These are phyloP conservation scores for Cenchrus fungigraminus DNA, from an alignment of 176 grass and related monocot genomes.

Conservation along the genomic window DNA sequence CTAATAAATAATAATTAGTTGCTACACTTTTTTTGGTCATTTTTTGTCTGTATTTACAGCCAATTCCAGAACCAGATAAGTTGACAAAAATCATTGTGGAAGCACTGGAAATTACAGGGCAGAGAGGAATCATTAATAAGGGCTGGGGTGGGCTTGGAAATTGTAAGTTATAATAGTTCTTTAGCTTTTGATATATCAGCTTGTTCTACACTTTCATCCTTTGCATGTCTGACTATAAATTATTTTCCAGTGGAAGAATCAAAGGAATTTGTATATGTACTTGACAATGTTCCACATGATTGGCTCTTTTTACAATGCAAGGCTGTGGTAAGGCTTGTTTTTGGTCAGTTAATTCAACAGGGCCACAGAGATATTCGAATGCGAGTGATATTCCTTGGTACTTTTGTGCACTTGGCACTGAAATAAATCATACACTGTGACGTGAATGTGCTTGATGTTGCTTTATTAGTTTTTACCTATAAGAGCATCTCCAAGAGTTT, in stretches of 20 bases:
- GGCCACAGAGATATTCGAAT: not conserved
- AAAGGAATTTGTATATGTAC: constrained; percentile 67
- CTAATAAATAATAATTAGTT: constrained; percentile 20
- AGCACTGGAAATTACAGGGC: constrained; percentile 58
- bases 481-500: too few species aligned
- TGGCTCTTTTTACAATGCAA: constrained; percentile 93
- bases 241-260: constrained; percentile 63
- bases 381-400: not conserved
- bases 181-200: constrained; percentile 14
- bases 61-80: constrained; percentile 60
- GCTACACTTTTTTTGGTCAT: not conserved
- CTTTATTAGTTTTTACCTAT: constrained; percentile 10
- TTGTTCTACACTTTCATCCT: constrained; percentile 1
- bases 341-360: not conserved
- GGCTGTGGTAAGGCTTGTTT: constrained; percentile 66
- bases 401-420: not conserved
- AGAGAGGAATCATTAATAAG: constrained; percentile 71
- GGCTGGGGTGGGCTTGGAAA: constrained; percentile 68
- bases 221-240: constrained; percentile 9
- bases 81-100: constrained; percentile 64
- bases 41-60: constrained; percentile 30
- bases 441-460: not conserved
- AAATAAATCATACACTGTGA: not conserved
- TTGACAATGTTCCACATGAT: constrained; percentile 85
- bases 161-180: constrained; percentile 40